Base-by-base conservation (phyloP, 306 rosid genomes). In the Urtica urens region DNA sequence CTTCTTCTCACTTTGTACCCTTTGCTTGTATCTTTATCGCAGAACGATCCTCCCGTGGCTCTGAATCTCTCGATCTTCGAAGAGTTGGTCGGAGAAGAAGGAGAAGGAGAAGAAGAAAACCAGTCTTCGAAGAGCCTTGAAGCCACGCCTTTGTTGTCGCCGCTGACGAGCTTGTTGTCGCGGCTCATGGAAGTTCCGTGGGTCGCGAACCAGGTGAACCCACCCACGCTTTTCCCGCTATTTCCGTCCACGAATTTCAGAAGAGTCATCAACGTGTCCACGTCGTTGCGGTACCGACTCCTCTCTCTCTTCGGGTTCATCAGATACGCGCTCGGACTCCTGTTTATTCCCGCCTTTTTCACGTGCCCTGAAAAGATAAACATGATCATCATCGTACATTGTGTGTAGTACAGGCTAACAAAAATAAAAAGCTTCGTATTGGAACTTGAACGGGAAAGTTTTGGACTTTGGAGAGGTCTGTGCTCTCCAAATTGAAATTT, bases 101-200 rank as follows among this genome's bases (percentile, higher is more conserved):
- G 57, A 45, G 58, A 35, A 3, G 60, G 49, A 1, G 21, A 58
- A 14, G 63, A 55, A 52, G 82, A 37, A 49, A 64, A 71, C 83
- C 83, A 73, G 43, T 87, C 94, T 74, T 87, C 96, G 0, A 87
- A 77, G 46, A 82, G 75, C 52, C 96, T 60, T 1, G 96, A 75
- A 25, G 94, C 96, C 17, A 70, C 87, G 42, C 96, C 92, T 67
- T 77, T 87, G 68, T 82, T 87, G 68, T 86, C 96, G 2, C 96
- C 96, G 3, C 92, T 87, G 33, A 87, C 71, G 49, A 87, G 87
- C 72, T 59, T 70, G 70, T 87, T 87, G 60, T 75, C 43, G 49
- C 51, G 72, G 73, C 87, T 87, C 94, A 87, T 87, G n/a, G 94
- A 87, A 45, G 94, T 82, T 1, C 96, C 96, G 1, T 79, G 94